These are phyloP conservation scores for Fusarium sp. DNA, from an alignment of 2,329 filamentous ascomycete species.

Conservation along the genomic window DNA sequence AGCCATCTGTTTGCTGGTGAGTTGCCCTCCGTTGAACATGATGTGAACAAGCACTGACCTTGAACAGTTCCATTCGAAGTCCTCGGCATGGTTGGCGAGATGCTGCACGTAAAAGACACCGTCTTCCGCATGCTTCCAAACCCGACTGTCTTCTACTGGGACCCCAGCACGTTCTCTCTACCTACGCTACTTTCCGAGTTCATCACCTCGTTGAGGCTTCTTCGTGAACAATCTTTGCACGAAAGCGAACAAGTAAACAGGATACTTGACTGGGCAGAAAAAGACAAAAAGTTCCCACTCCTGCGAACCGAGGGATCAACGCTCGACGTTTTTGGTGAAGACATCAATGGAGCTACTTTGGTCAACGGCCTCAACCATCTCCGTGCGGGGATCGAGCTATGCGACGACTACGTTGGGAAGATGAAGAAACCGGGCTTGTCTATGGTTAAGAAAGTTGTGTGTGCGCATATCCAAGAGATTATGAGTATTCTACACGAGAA, in stretches of 20 bases:
- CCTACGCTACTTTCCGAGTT: slow-evolving; percentile 26
- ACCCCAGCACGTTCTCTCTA: slow-evolving; percentile 35
- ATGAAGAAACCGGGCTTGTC: slow-evolving; percentile 20
- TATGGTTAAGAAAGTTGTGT: slow-evolving; percentile 27
- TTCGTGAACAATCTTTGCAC: not conserved
- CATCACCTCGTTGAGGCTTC: not conserved
- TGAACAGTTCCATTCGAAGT: slow-evolving; percentile 45
- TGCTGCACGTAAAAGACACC: slow-evolving; percentile 53
- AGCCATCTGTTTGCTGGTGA: slow-evolving; percentile 41
- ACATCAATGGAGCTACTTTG: slow-evolving; percentile 26
- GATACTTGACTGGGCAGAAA: slow-evolving; percentile 32
- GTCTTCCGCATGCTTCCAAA: slow-evolving; percentile 60
- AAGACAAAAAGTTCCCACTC: slow-evolving; percentile 24
- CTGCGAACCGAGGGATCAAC: slow-evolving; percentile 27
- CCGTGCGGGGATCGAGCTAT: slow-evolving; percentile 23
- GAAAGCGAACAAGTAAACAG: slow-evolving; percentile 12
- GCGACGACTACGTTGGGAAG: slow-evolving; percentile 26
- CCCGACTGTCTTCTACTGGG: slow-evolving; percentile 49
- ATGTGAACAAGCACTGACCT: not conserved
- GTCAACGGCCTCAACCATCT: slow-evolving; percentile 35
- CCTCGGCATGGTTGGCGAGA: slow-evolving; percentile 57
- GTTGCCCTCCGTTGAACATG: not conserved
- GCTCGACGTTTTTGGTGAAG: slow-evolving; percentile 22
- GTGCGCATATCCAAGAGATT: slow-evolving; percentile 35
- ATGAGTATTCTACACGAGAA: slow-evolving; percentile 29